Evolutionary conservation across 176 grass and related monocot genomes (phyloP).

Genomic region (Oryza longistaminata): DNA sequence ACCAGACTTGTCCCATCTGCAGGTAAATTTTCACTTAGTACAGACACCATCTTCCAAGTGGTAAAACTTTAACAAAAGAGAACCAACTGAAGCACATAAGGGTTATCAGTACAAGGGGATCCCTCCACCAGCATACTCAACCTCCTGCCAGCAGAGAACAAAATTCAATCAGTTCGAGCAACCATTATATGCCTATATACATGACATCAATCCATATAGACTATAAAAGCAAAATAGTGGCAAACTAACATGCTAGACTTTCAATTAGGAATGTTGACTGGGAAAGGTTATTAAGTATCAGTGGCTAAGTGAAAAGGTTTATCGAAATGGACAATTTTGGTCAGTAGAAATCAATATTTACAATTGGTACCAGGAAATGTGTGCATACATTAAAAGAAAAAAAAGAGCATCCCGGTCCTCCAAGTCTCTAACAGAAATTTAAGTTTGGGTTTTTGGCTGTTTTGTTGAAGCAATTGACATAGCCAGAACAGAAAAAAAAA

Average conservation of each 20-base stretch:
- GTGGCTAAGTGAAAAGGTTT: neutral
- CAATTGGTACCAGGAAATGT: neutral
- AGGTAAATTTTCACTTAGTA: slow-evolving; percentile 39
- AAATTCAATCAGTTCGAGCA: slow-evolving; percentile 10
- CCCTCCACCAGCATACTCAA: slow-evolving; percentile 86
- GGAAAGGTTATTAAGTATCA: neutral
- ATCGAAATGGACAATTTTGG: neutral
- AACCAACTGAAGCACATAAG: slow-evolving; percentile 2
- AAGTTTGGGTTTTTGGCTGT: neutral
- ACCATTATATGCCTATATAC: neutral
- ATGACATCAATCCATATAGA: slow-evolving; percentile 19
- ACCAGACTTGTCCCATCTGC: slow-evolving; percentile 21
- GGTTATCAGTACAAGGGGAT: slow-evolving; percentile 44
- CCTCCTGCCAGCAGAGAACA: slow-evolving; percentile 61
- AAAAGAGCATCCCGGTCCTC: no score
- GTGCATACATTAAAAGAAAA: neutral
- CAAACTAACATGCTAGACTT: neutral
- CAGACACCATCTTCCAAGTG: slow-evolving; percentile 17
- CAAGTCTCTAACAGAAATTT: neutral
- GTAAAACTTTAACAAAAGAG: slow-evolving; percentile 22
- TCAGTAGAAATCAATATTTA: slow-evolving; percentile 3
- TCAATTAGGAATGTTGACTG: neutral
- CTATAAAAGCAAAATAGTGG: neutral
- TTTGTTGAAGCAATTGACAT: slow-evolving; percentile 4
- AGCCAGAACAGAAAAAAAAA: neutral